A percentile compares a stretch with the other conserved stretches of the same genome.
Evolutionary conservation across 1,284 basidiomycete genomes (phyloP).

Genomic region (Cutaneotrichosporon arboriforme): DNA sequence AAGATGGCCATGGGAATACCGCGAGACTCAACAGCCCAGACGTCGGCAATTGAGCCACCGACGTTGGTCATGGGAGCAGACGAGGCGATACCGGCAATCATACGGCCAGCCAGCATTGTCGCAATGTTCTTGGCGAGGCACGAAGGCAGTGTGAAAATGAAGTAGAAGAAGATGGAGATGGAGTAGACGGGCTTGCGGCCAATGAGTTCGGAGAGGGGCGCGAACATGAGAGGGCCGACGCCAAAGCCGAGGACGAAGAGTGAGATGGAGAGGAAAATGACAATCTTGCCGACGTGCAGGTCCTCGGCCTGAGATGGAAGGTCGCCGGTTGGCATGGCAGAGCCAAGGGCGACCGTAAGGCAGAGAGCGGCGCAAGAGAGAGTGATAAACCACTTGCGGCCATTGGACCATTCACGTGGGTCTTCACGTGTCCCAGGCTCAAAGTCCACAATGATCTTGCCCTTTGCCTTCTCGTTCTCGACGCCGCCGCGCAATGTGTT

Average conservation of each 20-base stretch:
- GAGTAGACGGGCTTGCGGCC: constrained; percentile 47
- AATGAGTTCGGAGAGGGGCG: constrained; percentile 44
- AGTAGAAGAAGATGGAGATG: constrained; percentile 48
- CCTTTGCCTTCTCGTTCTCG: constrained; percentile 16
- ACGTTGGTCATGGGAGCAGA: constrained; percentile 51
- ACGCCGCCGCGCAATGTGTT: constrained; percentile 1
- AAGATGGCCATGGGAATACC: constrained; percentile 50
- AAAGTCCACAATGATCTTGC: constrained; percentile 30
- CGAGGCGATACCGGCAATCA: constrained; percentile 49
- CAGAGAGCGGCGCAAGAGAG: constrained; percentile 30
- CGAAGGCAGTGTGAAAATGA: constrained; percentile 50
- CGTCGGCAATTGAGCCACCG: constrained; percentile 50
- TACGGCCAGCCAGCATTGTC: constrained; percentile 50
- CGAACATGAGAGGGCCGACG: constrained; percentile 47
- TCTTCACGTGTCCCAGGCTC: constrained; percentile 27
- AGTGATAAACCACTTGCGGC: constrained; percentile 35
- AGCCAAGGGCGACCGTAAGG: constrained; percentile 46
- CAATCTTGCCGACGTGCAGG: constrained; percentile 47
- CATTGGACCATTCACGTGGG: constrained; percentile 33
- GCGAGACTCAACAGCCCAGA: constrained; percentile 48
- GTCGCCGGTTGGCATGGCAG: constrained; percentile 50
- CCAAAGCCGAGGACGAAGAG: constrained; percentile 52
- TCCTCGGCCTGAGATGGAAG: constrained; percentile 37
- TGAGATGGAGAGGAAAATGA: constrained; percentile 46
- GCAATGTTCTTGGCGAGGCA: constrained; percentile 49